Conservation (phyloP, 148 eudicot genomes). For the Vaccinium myrtillus region DNA sequence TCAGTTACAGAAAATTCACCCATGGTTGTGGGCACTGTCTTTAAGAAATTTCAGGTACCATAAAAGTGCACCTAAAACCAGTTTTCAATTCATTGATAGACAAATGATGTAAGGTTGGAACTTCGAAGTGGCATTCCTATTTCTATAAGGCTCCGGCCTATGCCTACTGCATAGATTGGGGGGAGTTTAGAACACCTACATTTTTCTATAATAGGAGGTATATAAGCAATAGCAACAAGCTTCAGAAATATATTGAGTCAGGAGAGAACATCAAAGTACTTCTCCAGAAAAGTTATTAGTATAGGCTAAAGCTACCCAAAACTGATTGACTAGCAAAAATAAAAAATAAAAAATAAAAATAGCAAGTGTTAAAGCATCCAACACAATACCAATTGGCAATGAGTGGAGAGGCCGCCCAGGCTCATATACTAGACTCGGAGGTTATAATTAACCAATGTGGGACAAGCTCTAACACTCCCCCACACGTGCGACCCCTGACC, state of each 20-base stretch:
- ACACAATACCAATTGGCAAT: no score
- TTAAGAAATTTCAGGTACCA: background rate
- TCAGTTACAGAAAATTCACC: background rate
- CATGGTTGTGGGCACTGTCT: background rate
- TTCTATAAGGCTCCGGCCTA: background rate
- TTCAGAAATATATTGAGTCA: no score
- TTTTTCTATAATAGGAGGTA: background rate
- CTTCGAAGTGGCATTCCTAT: background rate
- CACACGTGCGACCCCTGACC: no score
- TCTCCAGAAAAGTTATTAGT: background rate
- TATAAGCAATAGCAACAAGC: background rate
- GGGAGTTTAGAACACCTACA: background rate
- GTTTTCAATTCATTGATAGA: background rate
- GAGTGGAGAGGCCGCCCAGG: no score
- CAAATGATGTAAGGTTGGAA: background rate
- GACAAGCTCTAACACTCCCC: no score
- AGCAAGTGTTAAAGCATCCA: no score
- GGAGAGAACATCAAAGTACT: background rate
- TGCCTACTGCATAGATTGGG: background rate
- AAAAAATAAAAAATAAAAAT: background rate
- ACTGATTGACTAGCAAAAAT: background rate
- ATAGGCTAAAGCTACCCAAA: background rate
- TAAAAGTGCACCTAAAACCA: background rate
- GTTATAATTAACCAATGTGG: no score
- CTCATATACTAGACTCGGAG: no score